Evolutionary conservation across 495 filamentous ascomycete species (phyloP), one percentile per base, ranked within the genome.

Genomic region (Letharia columbiana): DNA sequence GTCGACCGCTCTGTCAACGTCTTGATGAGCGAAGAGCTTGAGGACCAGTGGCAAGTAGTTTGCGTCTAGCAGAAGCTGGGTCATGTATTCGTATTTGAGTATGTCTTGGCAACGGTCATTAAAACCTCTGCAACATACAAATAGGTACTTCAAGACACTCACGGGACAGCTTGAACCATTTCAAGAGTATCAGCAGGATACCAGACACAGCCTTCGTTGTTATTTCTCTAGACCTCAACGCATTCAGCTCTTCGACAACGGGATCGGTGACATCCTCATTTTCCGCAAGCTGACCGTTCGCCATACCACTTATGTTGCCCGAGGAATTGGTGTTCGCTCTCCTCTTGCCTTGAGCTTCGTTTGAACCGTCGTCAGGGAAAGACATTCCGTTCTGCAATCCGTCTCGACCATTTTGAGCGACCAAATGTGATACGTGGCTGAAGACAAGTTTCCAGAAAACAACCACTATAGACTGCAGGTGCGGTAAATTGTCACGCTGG

Each of bases 141-240:
- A 39, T 2, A 42, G 4, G 41, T 17, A 44, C 1, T n/a, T 10
- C 1, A 40, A 58, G 64, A 41, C 18, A 79, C 90, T 78, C 77
- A 96, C 92, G 93, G 67, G 91, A 96, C 68, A 93, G 80, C 75
- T 96, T 95, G 73, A 98, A 91, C 94, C 94, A 98, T 77, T 97
- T 98, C 63, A 98, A 74, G 35, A 98, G 73, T 39, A 96, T 83
- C 42, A 98, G 76, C 54, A 98, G 75, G 66, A 91, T 87, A 0
- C 88, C 92, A 45, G 91, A 93, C 10, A 96, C 87, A 5, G 92
- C 93, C 76, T 98, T 98, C 39, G 85, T 86, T 23, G 87, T 87
- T 62, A 98, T 94, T 72, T 98, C 94, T 52, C 91, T 83, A 41
- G 84, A 82, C 54, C 94, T 83, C 39, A 89, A 79, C 49, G 86